These are phyloP conservation scores for Lecanosticta acicola DNA, from an alignment of 2,329 filamentous ascomycete species.

Conservation along the genomic window DNA sequence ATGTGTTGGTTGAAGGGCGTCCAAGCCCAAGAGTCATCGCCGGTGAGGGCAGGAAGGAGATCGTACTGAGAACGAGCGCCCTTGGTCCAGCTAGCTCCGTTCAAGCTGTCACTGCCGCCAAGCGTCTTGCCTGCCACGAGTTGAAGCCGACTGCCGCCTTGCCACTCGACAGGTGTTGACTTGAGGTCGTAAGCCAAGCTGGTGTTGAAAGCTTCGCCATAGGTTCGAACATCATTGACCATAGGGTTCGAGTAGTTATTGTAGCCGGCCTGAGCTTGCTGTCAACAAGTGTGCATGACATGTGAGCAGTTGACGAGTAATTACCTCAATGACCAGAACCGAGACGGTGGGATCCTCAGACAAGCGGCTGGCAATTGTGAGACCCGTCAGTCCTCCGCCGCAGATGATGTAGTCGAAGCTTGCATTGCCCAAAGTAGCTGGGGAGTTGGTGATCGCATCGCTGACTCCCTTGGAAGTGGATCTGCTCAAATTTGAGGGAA, in stretches of 20 bases:
- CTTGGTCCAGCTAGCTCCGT: constrained; percentile 29
- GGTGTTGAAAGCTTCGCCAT: constrained; percentile 21
- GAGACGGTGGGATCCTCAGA: constrained; percentile 20
- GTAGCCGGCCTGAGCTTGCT: constrained; percentile 10
- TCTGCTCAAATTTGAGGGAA: constrained; percentile 1
- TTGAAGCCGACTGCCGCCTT: constrained; percentile 16
- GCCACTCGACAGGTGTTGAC: constrained; percentile 22
- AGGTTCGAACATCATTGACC: constrained; percentile 23
- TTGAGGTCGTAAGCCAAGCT: constrained; percentile 20
- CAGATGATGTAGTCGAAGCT: constrained; percentile 24
- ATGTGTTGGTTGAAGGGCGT: constrained; percentile 24
- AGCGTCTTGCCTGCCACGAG: constrained; percentile 26
- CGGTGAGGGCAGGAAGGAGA: constrained; percentile 25
- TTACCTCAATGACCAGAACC: constrained; percentile 22
- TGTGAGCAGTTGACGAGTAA: neutral
- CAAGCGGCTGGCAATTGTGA: constrained; percentile 22
- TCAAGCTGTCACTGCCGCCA: constrained; percentile 24
- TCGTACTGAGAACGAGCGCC: constrained; percentile 26
- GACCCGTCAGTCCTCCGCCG: constrained; percentile 24
- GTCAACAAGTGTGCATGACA: neutral
- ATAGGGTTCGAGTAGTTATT: constrained; percentile 16
- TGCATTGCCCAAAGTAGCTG: constrained; percentile 8
- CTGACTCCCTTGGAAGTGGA: constrained; percentile 3
- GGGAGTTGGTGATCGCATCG: constrained; percentile 14
- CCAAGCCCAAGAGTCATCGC: constrained; percentile 25